Evolutionary conservation across 805 yeast species (phyloP).

Genomic region (Novakomyces olei): DNA sequence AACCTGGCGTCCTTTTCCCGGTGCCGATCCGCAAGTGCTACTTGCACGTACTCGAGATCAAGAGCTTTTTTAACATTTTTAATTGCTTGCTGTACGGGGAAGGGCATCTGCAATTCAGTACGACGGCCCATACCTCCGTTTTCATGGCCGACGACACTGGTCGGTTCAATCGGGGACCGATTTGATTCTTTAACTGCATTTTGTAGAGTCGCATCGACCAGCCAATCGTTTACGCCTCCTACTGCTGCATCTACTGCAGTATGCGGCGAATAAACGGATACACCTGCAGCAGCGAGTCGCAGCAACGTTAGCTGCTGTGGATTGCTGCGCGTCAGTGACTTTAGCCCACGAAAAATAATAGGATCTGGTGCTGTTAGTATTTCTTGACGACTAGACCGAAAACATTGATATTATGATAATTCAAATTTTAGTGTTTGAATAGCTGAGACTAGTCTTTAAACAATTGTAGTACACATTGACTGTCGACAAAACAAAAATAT

Average conservation of each 20-base stretch:
- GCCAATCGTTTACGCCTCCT: constrained; percentile 91
- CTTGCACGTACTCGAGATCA: constrained; percentile 25
- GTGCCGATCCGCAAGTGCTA: constrained; percentile 32
- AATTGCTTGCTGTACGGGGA: constrained; percentile 23
- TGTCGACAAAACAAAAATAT: no score
- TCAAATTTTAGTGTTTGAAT: no score
- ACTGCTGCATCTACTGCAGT: constrained; percentile 84
- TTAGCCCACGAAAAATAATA: constrained; percentile 74
- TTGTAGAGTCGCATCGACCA: constrained; percentile 45
- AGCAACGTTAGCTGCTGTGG: constrained; percentile 68
- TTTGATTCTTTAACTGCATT: no score
- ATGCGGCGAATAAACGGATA: constrained; percentile 86
- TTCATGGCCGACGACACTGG: constrained; percentile 17
- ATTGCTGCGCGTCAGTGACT: constrained; percentile 39
- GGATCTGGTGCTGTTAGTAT: constrained; percentile 44
- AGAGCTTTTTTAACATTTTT: constrained; percentile 25
- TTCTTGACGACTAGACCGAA: constrained; percentile 8
- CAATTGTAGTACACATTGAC: no score
- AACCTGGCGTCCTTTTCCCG: constrained; percentile 18
- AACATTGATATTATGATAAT: background rate
- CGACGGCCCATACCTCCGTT: constrained; percentile 70
- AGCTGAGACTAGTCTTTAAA: no score
- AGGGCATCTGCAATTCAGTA: constrained; percentile 23
- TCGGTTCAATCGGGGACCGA: no score
- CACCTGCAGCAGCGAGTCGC: constrained; percentile 47